These are phyloP conservation scores for Kwoniella sp. DNA, from an alignment of 768 basidiomycete genomes.

Conservation along the genomic window DNA sequence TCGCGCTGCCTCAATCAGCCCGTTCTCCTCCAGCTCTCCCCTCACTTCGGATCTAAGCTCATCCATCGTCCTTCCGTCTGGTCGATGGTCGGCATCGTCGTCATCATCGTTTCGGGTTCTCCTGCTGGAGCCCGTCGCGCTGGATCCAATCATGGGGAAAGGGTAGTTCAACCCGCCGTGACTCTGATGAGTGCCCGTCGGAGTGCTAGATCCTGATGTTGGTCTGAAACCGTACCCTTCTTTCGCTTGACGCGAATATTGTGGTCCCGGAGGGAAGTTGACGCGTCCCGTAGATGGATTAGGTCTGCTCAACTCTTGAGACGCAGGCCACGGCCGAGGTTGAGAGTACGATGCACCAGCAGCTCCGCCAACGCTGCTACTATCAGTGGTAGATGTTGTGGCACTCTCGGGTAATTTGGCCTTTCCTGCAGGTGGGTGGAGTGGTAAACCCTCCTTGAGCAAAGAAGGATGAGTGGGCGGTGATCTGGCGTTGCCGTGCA, in stretches of 20 bases:
- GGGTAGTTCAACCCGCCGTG: slow-evolving; percentile 7
- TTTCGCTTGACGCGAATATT: slow-evolving; percentile 51
- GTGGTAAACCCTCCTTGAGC: slow-evolving; percentile 2
- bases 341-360: neutral
- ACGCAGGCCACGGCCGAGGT: slow-evolving; percentile 21
- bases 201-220: slow-evolving; percentile 67
- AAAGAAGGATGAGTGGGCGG: slow-evolving; percentile 29
- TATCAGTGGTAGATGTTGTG: neutral
- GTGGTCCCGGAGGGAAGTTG: slow-evolving; percentile 20
- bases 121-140: slow-evolving; percentile 2
- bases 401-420: neutral
- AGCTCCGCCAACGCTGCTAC: neutral
- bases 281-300: slow-evolving; percentile 19
- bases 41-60: slow-evolving; percentile 37
- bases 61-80: slow-evolving; percentile 40
- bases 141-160: slow-evolving; percentile 1
- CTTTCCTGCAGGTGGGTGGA: neutral
- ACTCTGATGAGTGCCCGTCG: neutral
- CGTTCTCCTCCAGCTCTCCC: slow-evolving; percentile 33
- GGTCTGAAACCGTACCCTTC: slow-evolving; percentile 84
- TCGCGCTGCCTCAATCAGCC: slow-evolving; percentile 22
- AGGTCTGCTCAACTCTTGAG: slow-evolving; percentile 12
- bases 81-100: slow-evolving; percentile 42
- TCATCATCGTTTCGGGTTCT: slow-evolving; percentile 25
- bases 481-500: slow-evolving; percentile 40